Percentiles rank a stretch among this genome's conserved stretches.
phyloP scores from a whole-genome alignment of 805 yeast genomes.

The Yamadazyma philogaea region DNA sequence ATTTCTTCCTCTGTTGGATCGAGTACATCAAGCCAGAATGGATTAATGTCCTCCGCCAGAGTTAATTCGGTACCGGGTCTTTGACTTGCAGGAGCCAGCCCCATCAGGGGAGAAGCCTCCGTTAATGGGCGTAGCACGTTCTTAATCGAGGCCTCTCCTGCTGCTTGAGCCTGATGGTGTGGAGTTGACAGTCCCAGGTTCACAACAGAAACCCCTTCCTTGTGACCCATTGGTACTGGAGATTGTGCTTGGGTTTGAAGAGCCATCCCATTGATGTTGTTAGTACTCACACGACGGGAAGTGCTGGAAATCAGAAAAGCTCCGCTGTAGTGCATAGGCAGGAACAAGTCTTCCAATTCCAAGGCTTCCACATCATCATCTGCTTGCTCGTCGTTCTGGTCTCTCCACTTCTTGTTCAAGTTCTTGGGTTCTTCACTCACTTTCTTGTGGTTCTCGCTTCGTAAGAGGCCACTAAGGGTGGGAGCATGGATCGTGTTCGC shows the following conservation, averaged over 20 bases:
- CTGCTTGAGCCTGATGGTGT: not conserved
- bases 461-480: conserved; percentile 71
- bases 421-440: conserved; percentile 11
- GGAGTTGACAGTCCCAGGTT: conserved; percentile 5
- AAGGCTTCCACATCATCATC: conserved; percentile 7
- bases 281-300: conserved; percentile 1
- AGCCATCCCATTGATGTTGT: not conserved
- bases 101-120: conserved; percentile 1
- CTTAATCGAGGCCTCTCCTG: not conserved
- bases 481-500: conserved; percentile 90
- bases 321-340: conserved; percentile 19
- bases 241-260: not conserved
- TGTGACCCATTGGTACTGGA: not conserved
- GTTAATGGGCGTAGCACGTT: conserved; percentile 2
- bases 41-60: conserved; percentile 14
- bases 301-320: not conserved
- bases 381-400: conserved; percentile 6
- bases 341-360: conserved; percentile 23
- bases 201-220: not conserved
- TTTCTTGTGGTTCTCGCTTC: conserved; percentile 8
- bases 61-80: conserved; percentile 1
- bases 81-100: conserved; percentile 2
- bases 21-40: conserved; percentile 82
- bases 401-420: conserved; percentile 17
- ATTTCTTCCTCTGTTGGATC: conserved; percentile 96